phyloP scores from a whole-genome alignment of 306 rosid genomes.

The Arachis stenosperma region DNA sequence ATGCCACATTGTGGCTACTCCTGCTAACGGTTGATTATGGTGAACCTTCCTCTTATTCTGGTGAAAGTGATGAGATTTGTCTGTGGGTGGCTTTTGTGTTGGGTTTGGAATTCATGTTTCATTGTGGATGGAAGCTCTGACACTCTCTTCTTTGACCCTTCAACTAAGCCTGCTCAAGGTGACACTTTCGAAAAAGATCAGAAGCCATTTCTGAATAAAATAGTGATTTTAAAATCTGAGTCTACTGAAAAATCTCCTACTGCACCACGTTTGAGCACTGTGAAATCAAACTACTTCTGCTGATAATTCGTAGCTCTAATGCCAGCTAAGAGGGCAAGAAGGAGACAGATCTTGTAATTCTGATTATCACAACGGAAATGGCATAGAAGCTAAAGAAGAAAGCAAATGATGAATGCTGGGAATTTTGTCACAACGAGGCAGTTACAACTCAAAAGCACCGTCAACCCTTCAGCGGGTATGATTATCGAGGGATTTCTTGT shows the following conservation, averaged over 20 bases:
- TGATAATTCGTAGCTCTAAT: neutral
- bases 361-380: slow-evolving; percentile 3
- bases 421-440: too few relatives aligned
- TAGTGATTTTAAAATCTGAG: neutral
- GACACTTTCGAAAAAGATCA: neutral
- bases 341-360: neutral
- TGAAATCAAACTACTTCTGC: slow-evolving; percentile 3
- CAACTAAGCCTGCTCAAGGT: slow-evolving; percentile 15
- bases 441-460: neutral
- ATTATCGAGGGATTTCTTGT: too few relatives aligned
- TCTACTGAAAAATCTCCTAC: too few relatives aligned
- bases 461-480: neutral
- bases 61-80: slow-evolving; percentile 9
- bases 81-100: slow-evolving; percentile 13
- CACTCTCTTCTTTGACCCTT: slow-evolving; percentile 2
- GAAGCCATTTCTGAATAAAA: slow-evolving; percentile 1
- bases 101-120: neutral
- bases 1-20: neutral
- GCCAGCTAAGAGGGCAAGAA: neutral
- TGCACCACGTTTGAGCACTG: neutral
- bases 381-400: slow-evolving; percentile 11
- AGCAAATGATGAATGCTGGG: neutral
- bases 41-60: neutral
- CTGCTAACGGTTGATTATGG: slow-evolving; percentile 16
- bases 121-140: slow-evolving; percentile 1